Evolutionary conservation across 768 basidiomycete genomes (phyloP).

Genomic region (Pleurotus tuoliensis): DNA sequence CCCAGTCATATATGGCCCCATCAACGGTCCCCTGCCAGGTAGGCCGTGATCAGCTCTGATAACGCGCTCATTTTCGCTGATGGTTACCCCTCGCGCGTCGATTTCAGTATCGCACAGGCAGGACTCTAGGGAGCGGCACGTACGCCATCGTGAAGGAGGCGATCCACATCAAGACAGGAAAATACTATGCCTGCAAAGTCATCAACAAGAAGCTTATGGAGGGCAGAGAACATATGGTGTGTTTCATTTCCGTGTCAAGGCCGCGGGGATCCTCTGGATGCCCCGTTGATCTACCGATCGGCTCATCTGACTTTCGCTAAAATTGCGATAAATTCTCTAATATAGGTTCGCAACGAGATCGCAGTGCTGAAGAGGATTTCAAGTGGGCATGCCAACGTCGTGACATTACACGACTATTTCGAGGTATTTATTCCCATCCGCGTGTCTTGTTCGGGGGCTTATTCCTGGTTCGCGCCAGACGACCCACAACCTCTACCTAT

Average conservation of each 20-base stretch:
- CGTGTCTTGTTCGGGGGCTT: not conserved
- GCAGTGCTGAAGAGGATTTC: slow-evolving; percentile 91
- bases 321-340: not conserved
- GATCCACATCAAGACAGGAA: slow-evolving; percentile 83
- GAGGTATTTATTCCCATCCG: slow-evolving; percentile 46
- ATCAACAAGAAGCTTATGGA: slow-evolving; percentile 99
- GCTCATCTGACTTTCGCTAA: not conserved
- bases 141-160: slow-evolving; percentile 97
- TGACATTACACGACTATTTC: slow-evolving; percentile 94
- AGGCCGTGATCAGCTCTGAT: slow-evolving; percentile 12
- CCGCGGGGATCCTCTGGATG: not conserved
- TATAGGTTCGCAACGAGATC: slow-evolving; percentile 94
- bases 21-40: slow-evolving; percentile 48
- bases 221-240: slow-evolving; percentile 95
- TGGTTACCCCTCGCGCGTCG: slow-evolving; percentile 2
- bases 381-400: slow-evolving; percentile 85
- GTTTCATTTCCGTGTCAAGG: slow-evolving; percentile 18
- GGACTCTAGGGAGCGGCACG: slow-evolving; percentile 86
- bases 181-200: slow-evolving; percentile 99
- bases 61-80: slow-evolving; percentile 3
- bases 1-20: slow-evolving; percentile 20
- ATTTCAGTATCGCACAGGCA: slow-evolving; percentile 79
- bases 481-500: slow-evolving; percentile 88
- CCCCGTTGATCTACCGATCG: not conserved
- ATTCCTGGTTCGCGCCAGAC: slow-evolving; percentile 43